Conservation (phyloP, 306 rosid genomes). For the Arachis stenosperma region DNA sequence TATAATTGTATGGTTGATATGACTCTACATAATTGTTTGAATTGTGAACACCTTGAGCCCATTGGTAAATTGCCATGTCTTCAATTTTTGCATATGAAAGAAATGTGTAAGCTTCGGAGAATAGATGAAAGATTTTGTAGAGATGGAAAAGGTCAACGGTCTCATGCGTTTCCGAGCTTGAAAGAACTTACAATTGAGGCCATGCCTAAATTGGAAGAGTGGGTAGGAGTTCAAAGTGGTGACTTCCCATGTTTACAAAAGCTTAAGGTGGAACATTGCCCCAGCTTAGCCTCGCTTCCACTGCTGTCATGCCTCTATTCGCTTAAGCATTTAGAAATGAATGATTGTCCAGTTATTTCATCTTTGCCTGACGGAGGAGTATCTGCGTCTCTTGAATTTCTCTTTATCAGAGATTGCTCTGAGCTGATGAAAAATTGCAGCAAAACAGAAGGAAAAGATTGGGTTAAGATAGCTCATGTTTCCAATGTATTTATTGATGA, state of each 20-base stretch:
- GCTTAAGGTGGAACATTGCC: constrained; percentile 31
- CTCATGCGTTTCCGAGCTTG: constrained; percentile 19
- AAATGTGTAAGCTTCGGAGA: constrained; percentile 28
- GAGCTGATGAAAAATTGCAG: constrained; percentile 15
- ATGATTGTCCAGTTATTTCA: constrained; percentile 12
- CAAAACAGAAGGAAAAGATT: constrained; percentile 25
- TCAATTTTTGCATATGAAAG: constrained; percentile 6
- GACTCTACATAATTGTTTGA: constrained; percentile 21
- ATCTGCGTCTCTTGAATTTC: constrained; percentile 19
- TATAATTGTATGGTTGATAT: constrained; percentile 9
- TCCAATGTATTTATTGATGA: constrained; percentile 11
- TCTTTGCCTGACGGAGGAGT: constrained; percentile 2
- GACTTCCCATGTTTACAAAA: constrained; percentile 34
- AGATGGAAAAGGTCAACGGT: not conserved
- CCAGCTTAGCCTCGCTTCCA: constrained; percentile 21
- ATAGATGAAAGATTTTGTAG: constrained; percentile 11
- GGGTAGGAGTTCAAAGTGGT: constrained; percentile 28
- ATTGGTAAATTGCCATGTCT: constrained; percentile 36
- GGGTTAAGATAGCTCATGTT: constrained; percentile 30
- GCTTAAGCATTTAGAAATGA: constrained; percentile 29
- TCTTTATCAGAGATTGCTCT: constrained; percentile 21
- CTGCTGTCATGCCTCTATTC: constrained; percentile 4
- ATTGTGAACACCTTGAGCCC: constrained; percentile 16
- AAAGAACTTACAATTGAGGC: constrained; percentile 10
- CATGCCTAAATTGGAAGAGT: constrained; percentile 36